Conservation (phyloP, 2,329 filamentous ascomycete species). For the Trichoderma koningii region DNA sequence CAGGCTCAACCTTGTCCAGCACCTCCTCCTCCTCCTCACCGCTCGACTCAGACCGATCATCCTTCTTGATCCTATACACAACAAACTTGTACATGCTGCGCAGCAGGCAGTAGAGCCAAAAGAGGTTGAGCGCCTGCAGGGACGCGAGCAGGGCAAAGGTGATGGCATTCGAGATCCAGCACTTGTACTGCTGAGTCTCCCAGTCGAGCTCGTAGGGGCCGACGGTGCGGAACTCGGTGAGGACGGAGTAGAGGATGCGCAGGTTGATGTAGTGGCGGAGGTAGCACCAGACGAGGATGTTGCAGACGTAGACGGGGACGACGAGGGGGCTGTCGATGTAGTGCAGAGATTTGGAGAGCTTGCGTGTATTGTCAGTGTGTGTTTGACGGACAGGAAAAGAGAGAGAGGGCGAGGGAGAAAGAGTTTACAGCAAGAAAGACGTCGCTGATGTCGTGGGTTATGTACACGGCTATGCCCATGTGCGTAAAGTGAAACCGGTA, state of each 20-base stretch:
- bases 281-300: conserved; percentile 84
- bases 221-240: conserved; percentile 71
- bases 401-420: not conserved
- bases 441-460: conserved; percentile 89
- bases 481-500: conserved; percentile 96
- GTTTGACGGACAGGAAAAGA: no score
- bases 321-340: conserved; percentile 78
- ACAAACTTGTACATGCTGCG: conserved; percentile 72
- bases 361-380: not conserved
- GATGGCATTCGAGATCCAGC: conserved; percentile 66
- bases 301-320: conserved; percentile 77
- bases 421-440: conserved; percentile 78
- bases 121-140: conserved; percentile 73
- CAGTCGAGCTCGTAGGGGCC: conserved; percentile 75
- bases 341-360: conserved; percentile 79
- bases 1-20: not conserved
- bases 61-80: conserved; percentile 59
- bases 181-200: conserved; percentile 76
- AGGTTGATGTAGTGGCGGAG: conserved; percentile 83
- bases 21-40: conserved; percentile 3
- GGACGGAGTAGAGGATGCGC: conserved; percentile 70
- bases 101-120: conserved; percentile 77
- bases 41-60: conserved; percentile 67
- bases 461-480: conserved; percentile 90
- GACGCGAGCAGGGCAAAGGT: conserved; percentile 63